Evolutionary conservation across 1,139 yeast genomes (phyloP).

Genomic region (Magnusiomyces tetraspermus): DNA sequence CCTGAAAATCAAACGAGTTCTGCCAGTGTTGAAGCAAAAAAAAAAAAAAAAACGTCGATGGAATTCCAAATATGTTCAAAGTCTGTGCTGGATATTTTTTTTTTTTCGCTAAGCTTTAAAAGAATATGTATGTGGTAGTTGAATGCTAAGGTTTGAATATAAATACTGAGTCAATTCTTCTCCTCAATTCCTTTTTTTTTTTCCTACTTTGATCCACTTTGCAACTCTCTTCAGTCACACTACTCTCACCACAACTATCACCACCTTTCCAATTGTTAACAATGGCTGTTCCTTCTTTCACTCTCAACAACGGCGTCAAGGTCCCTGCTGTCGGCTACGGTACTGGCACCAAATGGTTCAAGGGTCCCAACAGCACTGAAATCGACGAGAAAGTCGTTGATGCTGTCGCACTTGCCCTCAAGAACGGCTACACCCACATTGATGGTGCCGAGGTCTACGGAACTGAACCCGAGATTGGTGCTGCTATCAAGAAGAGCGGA

Average conservation of each 20-base stretch:
- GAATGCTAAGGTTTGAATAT: no score
- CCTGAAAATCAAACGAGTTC: no score
- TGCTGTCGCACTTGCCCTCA: conserved; percentile 41
- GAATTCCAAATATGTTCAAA: no score
- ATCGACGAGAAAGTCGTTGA: conserved; percentile 35
- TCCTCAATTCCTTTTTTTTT: background rate
- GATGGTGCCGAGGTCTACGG: conserved; percentile 62
- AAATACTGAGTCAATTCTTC: background rate
- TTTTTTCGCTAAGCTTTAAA: no score
- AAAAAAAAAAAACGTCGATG: no score
- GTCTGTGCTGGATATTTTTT: no score
- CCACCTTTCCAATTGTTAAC: background rate
- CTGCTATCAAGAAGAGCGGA: conserved; percentile 40
- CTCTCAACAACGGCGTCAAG: conserved; percentile 23
- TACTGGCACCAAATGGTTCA: conserved; percentile 56
- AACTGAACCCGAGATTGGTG: conserved; percentile 52
- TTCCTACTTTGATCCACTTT: background rate
- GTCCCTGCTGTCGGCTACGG: conserved; percentile 46
- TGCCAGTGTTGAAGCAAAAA: no score
- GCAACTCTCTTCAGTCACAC: background rate
- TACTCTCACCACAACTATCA: no score
- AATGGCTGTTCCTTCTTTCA: conserved; percentile 21
- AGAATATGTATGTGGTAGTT: no score
- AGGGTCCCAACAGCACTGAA: conserved; percentile 27
- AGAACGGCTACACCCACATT: conserved; percentile 44